These are phyloP conservation scores for Trichosporon sp. DNA, from an alignment of 1,284 basidiomycete genomes.

Conservation along the genomic window DNA sequence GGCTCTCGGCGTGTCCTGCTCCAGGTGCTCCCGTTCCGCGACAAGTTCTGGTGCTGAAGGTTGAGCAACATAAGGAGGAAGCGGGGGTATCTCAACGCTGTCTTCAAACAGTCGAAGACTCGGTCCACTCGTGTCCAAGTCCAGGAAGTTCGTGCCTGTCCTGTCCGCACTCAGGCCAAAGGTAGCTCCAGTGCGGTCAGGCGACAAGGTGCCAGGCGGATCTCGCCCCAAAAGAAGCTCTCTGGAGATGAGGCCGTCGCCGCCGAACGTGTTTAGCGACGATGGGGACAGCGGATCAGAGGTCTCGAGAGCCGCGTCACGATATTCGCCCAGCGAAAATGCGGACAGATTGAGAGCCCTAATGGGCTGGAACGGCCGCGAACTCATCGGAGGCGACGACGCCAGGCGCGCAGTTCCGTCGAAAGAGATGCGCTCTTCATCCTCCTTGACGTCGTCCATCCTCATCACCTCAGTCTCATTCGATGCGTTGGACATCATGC, in stretches of 20 bases:
- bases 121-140: background rate
- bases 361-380: background rate
- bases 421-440: background rate
- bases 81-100: background rate
- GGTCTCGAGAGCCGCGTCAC: background rate
- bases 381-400: background rate
- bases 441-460: background rate
- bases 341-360: background rate
- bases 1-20: background rate
- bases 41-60: background rate
- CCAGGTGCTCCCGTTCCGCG: background rate
- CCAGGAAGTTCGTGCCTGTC: background rate
- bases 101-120: background rate
- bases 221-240: conserved; percentile 4
- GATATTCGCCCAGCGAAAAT: background rate
- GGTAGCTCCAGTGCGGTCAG: background rate
- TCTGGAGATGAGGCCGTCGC: conserved; percentile 8
- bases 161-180: background rate
- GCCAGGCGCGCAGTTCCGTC: background rate
- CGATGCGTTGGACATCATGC: background rate
- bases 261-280: conserved; percentile 7
- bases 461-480: background rate
- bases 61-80: background rate
- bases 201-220: background rate
- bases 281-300: background rate